Percentiles rank a stretch among this genome's conserved stretches.
phyloP scores from a whole-genome alignment of 2,329 filamentous ascomycete genomes.

The Pyrenophora seminiperda region DNA sequence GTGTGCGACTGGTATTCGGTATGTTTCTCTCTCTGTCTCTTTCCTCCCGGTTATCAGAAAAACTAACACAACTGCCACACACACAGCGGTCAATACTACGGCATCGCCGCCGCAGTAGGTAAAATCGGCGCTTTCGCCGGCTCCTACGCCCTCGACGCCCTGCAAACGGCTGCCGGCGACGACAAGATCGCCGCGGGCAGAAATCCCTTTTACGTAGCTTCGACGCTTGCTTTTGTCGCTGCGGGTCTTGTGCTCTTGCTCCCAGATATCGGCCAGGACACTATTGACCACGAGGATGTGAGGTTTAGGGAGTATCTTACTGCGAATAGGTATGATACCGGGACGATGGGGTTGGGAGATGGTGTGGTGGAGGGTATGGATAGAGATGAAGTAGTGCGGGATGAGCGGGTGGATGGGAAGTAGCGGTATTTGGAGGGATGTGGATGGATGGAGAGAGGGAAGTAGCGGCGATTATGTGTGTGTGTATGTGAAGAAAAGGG shows the following conservation, averaged over 20 bases:
- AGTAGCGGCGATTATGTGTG: no score
- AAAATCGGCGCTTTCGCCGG: constrained; percentile 86
- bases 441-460: no score
- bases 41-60: background rate
- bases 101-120: constrained; percentile 72
- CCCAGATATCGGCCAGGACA: constrained; percentile 81
- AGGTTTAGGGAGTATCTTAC: constrained; percentile 76
- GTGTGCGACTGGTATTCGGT: constrained; percentile 78
- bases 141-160: constrained; percentile 77
- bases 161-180: constrained; percentile 49
- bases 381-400: background rate
- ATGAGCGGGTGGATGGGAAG: no score
- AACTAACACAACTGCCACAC: background rate
- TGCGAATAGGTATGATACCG: constrained; percentile 75
- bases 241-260: constrained; percentile 68
- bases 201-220: constrained; percentile 89
- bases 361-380: background rate
- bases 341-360: constrained; percentile 54
- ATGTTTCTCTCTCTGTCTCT: constrained; percentile 8
- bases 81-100: constrained; percentile 72
- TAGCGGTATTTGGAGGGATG: no score
- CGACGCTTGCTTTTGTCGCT: constrained; percentile 74
- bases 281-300: constrained; percentile 76
- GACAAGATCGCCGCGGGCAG: constrained; percentile 64
- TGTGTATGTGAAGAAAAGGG: no score